Evolutionary conservation across 495 filamentous ascomycete genomes (phyloP), one percentile per base, ranked within the genome.

Genomic region (Podospora bellae-mahoneyi): DNA sequence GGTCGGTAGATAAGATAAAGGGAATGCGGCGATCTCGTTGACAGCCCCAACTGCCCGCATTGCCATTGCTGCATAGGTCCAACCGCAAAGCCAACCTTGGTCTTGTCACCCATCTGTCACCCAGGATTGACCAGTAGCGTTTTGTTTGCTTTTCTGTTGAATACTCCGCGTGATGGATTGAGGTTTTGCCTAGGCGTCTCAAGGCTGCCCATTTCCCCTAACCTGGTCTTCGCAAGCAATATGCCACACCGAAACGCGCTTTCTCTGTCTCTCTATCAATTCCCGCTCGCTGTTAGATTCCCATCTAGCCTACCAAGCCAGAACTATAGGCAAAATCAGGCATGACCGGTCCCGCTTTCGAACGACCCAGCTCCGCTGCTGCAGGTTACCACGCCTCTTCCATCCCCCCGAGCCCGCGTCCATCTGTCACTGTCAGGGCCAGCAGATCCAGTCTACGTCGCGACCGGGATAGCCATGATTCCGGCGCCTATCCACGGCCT

Each of bases 391-490:
- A 70, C 54, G n/a, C 67, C 23, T 64, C 66, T 5, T 67, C 76
- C 53, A 65, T 68, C n/a, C 73, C 73, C 5, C 66, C 70, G 2
- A 76, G 76, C 65, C 73, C 73, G 2, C 73, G 72, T 10, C 73
- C 75, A 18, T 77, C 73, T 2, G 70, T 77, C 20, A 71, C 68
- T 48, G 74, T 68, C 64, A 71, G 72, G 15, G 67, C 64, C 9
- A 77, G 75, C 63, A 64, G 68, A 5, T 77, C 76, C 13, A 76
- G 73, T 48, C 54, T 78, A 53, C 73, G 73, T 19, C 68, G 71
- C 34, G 76, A 76, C n/a, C 67, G 60, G 39, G 74, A 77, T 6
- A 66, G 61, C 6, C 74, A 71, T 4, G 68, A 73, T n/a, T 28
- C 48, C 23, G 56, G 60, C 7, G 64, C 39, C 27, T 44, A 13